Conservation (phyloP, 495 filamentous ascomycete species). For the Achaetomiella virescens region DNA sequence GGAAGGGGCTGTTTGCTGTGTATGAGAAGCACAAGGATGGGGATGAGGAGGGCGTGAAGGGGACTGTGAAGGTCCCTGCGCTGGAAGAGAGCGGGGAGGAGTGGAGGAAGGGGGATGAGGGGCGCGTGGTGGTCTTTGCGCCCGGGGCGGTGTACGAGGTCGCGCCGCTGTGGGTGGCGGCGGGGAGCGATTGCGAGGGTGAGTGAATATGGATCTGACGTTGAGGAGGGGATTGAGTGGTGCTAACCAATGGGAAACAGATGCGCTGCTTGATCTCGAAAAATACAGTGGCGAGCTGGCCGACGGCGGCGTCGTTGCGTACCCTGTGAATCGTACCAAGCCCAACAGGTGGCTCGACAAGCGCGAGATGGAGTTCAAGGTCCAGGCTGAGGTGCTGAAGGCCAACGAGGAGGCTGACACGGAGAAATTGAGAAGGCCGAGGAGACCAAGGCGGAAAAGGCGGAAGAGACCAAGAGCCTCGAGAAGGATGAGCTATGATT, state of each 20-base stretch:
- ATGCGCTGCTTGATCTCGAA: constrained; percentile 20
- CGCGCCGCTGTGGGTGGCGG: constrained; percentile 32
- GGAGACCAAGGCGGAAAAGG: constrained; percentile 4
- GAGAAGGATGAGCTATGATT: constrained; percentile 13
- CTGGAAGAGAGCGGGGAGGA: constrained; percentile 9
- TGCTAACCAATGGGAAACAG: constrained; percentile 16
- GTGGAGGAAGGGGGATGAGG: constrained; percentile 19
- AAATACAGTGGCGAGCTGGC: constrained; percentile 25
- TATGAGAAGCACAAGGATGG: constrained; percentile 15
- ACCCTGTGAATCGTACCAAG: constrained; percentile 21
- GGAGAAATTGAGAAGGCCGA: not conserved
- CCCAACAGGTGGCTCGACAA: constrained; percentile 11
- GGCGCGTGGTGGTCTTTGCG: constrained; percentile 28
- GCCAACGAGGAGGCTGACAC: constrained; percentile 2
- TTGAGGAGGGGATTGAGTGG: not conserved
- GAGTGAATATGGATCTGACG: not conserved
- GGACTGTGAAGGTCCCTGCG: constrained; percentile 16
- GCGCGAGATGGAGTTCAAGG: constrained; percentile 26
- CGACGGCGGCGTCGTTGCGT: constrained; percentile 30
- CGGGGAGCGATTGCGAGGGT: constrained; percentile 30
- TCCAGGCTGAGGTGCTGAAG: constrained; percentile 28
- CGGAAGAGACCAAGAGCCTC: constrained; percentile 2
- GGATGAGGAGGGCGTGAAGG: not conserved
- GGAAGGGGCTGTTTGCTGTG: constrained; percentile 28
- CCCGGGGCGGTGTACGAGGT: constrained; percentile 30